Conservation (phyloP, 768 basidiomycete species). For the Pulveroboletus sp. region DNA sequence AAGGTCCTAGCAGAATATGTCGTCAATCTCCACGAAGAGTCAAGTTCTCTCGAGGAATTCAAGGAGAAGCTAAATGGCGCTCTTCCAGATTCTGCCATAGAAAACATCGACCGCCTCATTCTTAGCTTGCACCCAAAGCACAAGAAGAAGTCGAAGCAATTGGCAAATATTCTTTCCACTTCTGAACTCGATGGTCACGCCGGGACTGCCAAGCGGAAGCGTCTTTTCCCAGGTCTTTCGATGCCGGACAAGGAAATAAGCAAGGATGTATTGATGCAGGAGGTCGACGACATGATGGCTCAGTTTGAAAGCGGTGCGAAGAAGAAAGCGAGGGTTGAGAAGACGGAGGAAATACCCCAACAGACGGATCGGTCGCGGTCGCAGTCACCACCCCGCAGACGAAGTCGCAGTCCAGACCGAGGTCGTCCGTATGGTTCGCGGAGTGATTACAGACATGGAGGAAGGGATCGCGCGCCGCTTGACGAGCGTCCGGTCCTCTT, state of each 20-base stretch:
- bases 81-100: constrained; percentile 86
- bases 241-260: constrained; percentile 64
- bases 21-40: constrained; percentile 82
- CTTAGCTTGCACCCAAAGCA: constrained; percentile 94
- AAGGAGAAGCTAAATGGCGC: constrained; percentile 73
- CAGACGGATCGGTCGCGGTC: constrained; percentile 47
- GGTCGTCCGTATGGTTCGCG: constrained; percentile 45
- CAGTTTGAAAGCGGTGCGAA: constrained; percentile 66
- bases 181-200: constrained; percentile 29
- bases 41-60: constrained; percentile 76
- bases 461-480: constrained; percentile 35
- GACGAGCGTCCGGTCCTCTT: constrained; percentile 87
- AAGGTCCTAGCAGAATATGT: constrained; percentile 95
- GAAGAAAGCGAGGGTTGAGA: constrained; percentile 46
- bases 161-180: constrained; percentile 36
- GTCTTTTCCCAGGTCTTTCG: constrained; percentile 88
- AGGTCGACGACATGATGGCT: constrained; percentile 86
- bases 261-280: constrained; percentile 82
- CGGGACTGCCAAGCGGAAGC: constrained; percentile 73
- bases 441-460: constrained; percentile 39
- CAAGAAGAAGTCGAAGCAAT: constrained; percentile 58
- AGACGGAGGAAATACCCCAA: constrained; percentile 52
- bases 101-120: constrained; percentile 92
- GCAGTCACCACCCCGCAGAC: constrained; percentile 44
- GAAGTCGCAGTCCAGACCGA: constrained; percentile 59